Evolutionary conservation across 352 stramenopile genomes (phyloP), one percentile per base, ranked within the genome.

Genomic region (Aphanomyces euteiches): DNA sequence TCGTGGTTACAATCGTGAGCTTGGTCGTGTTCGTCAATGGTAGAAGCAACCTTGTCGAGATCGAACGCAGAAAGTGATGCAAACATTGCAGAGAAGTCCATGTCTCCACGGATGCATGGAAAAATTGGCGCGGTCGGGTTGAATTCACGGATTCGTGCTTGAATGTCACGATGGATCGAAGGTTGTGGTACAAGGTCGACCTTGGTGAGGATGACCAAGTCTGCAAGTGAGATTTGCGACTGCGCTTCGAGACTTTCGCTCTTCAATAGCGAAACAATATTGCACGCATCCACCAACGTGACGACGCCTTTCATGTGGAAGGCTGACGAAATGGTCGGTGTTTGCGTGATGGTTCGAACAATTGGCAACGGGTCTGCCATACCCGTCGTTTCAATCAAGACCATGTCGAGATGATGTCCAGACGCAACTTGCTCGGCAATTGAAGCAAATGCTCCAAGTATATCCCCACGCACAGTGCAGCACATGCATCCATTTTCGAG

Each of bases 191-290:
- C 93, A 38, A 99, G 79, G 78, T 99, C 96, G 48, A 94, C 90
- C 73, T 99, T 99, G 78, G 99, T 98, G 36, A 99, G 80, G 41
- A 99, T 63, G 73, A 99, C 90, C 21, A 94, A 93, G 77, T 99
- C 96, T 2, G 95, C 92, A 81, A 98, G 98, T 1, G 95, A 94
- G 48, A 99, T 90, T 79, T 99, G 96, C 78, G 98, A 90, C 47
- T 95, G 80, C 7, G 93, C 95, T 77, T 99, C 96, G 21, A 39
- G n/a, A 21, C 77, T 83, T 63, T 88, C 78, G 13, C 79, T 77
- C 0, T 80, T 78, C 21, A 96, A 74, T 43, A 97, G 78, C 40
- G 84, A 77, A 36, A 90, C 45, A 57, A 98, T 96, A 69, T 98
- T 81, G 75, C 98, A 98, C 47, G 93, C 90, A 69, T 99, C 96